Conservation (phyloP, 345 rosid genomes). For the Salix dunnii region DNA sequence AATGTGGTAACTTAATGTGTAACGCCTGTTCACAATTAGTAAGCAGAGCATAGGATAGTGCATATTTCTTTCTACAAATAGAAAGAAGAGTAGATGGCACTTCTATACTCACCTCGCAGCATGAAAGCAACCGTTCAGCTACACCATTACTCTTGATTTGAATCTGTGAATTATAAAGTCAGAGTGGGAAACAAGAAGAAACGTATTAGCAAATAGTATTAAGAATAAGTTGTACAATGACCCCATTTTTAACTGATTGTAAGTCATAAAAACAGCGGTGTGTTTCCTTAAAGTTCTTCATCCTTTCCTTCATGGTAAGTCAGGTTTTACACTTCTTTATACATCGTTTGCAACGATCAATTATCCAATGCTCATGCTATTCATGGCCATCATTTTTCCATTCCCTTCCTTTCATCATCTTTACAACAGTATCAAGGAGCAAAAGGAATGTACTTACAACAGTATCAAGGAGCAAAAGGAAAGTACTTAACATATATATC, state of each 20-base stretch:
- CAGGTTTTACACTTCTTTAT: neutral
- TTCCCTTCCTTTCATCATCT: neutral
- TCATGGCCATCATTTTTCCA: neutral
- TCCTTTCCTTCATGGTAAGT: neutral
- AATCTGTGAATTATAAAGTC: slow-evolving; percentile 36
- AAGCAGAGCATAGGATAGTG: neutral
- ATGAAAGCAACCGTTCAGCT: slow-evolving; percentile 66
- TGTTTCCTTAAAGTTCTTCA: neutral
- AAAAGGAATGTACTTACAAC: neutral
- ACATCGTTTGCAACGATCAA: neutral
- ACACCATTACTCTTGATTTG: slow-evolving; percentile 53
- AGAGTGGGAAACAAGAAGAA: slow-evolving; percentile 2
- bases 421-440: neutral
- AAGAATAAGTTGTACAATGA: neutral
- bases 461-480: neutral
- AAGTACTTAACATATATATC: neutral
- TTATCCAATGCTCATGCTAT: neutral
- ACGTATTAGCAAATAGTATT: neutral
- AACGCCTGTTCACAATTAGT: neutral
- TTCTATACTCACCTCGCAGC: slow-evolving; percentile 68
- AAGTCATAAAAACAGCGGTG: neutral
- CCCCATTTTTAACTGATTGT: neutral
- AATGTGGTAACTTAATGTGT: neutral
- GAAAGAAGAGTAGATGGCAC: neutral
- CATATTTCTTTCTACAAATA: neutral